A percentile compares a stretch with the other conserved stretches of the same genome.
Conservation (phyloP, 306 rosid genomes). For the Ziziphus jujuba region DNA sequence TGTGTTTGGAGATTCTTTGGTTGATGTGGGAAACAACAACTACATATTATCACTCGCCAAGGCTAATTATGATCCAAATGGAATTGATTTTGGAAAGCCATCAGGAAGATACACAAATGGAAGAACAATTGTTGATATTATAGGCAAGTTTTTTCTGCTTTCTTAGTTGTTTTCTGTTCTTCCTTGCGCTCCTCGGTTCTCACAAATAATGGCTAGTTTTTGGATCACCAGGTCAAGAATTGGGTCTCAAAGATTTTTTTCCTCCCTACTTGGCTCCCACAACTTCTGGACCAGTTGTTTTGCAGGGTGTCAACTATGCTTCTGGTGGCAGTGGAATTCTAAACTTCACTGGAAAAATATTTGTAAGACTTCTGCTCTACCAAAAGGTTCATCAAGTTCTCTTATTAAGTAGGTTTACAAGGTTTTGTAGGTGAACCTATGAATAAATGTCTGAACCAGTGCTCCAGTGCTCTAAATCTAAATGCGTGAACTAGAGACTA, state of each 20-base stretch:
- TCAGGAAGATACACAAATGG: slow-evolving; percentile 78
- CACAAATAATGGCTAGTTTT: background rate
- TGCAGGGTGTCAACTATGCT: slow-evolving; percentile 73
- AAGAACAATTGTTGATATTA: slow-evolving; percentile 59
- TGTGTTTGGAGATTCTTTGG: slow-evolving; percentile 75
- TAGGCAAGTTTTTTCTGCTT: slow-evolving; percentile 37
- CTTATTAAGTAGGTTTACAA: no score
- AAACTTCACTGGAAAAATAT: slow-evolving; percentile 52
- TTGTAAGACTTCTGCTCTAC: slow-evolving; percentile 43
- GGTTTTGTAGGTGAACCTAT: no score
- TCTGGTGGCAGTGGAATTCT: slow-evolving; percentile 78
- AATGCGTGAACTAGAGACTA: no score
- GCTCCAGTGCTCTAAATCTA: no score
- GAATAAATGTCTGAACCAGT: no score
- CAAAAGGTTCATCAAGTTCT: background rate
- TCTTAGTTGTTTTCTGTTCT: background rate
- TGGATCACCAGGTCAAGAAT: slow-evolving; percentile 43
- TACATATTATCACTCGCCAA: slow-evolving; percentile 51
- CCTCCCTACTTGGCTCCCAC: slow-evolving; percentile 73
- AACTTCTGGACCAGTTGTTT: slow-evolving; percentile 44
- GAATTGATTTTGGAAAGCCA: slow-evolving; percentile 70
- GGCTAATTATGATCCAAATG: slow-evolving; percentile 58
- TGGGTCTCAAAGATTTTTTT: slow-evolving; percentile 40
- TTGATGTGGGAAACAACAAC: slow-evolving; percentile 73
- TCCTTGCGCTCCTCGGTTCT: background rate